Percentiles rank a stretch among this genome's conserved stretches.
phyloP scores from a whole-genome alignment of 2,329 filamentous ascomycete species.

The Diaporthe batatas region DNA sequence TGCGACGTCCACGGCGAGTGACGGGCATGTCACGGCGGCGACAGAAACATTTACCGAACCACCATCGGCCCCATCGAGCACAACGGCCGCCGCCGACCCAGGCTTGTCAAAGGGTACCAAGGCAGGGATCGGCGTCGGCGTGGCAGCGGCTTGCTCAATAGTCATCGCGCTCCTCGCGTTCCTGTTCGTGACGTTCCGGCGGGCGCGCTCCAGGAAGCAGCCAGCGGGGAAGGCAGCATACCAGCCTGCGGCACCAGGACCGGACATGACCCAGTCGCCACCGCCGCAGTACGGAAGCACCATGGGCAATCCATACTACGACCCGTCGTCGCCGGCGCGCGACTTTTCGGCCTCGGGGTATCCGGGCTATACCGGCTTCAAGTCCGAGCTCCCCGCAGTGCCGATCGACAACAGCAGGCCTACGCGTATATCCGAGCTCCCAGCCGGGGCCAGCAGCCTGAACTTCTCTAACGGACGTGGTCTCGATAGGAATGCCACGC shows the following conservation, averaged over 20 bases:
- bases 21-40: conserved; percentile 13
- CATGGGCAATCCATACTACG: conserved; percentile 15
- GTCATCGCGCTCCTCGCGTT: conserved; percentile 11
- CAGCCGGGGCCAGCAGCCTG: not conserved
- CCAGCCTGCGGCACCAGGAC: conserved; percentile 7
- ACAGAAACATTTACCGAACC: not conserved
- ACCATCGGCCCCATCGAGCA: not conserved
- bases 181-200: not conserved
- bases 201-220: not conserved
- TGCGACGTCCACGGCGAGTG: conserved; percentile 5
- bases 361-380: conserved; percentile 8
- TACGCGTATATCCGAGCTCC: conserved; percentile 11
- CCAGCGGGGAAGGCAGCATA: not conserved
- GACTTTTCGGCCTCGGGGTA: not conserved
- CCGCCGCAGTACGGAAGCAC: conserved; percentile 14
- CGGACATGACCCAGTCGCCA: conserved; percentile 15
- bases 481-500: conserved; percentile 10
- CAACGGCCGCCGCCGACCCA: not conserved
- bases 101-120: conserved; percentile 21
- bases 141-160: not conserved
- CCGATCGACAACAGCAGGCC: not conserved
- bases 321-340: not conserved
- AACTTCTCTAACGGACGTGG: not conserved
- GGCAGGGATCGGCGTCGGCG: conserved; percentile 32
- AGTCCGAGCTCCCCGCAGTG: conserved; percentile 20